A percentile compares a stretch with the other conserved stretches of the same genome.
phyloP scores from a whole-genome alignment of 2,329 filamentous ascomycete species.

The Microcyclospora tardicrescens region DNA sequence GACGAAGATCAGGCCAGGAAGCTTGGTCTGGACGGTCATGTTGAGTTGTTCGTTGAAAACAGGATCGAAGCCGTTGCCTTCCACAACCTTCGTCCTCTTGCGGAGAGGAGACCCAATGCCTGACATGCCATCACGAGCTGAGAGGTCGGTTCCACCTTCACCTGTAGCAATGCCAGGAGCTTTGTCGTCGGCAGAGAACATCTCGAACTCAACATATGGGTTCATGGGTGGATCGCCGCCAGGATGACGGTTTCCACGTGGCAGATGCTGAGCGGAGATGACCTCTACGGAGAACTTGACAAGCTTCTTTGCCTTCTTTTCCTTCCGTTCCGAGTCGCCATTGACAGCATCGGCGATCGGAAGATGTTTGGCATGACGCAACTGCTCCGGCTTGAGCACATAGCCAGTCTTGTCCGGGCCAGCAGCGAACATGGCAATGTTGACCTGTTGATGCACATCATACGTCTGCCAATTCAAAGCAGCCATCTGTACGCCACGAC shows the following conservation, averaged over 20 bases:
- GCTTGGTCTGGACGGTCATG: conserved; percentile 81
- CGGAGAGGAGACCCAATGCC: conserved; percentile 61
- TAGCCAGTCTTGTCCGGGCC: conserved; percentile 80
- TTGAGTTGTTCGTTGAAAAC: conserved; percentile 68
- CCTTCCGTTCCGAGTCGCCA: conserved; percentile 38
- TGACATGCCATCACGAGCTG: conserved; percentile 49
- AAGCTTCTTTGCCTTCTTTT: conserved; percentile 64
- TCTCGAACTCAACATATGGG: conserved; percentile 88
- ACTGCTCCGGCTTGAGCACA: conserved; percentile 78
- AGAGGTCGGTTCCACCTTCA: conserved; percentile 53
- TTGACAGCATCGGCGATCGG: conserved; percentile 40
- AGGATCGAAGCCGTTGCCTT: conserved; percentile 88
- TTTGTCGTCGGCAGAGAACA: conserved; percentile 89
- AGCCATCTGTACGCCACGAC: conserved; percentile 92
- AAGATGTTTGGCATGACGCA: conserved; percentile 53
- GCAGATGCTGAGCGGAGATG: conserved; percentile 88
- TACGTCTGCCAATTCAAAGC: conserved; percentile 98
- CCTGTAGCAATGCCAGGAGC: conserved; percentile 57
- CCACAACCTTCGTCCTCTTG: conserved; percentile 65
- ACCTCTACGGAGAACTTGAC: conserved; percentile 78
- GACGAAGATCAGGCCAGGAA: conserved; percentile 84
- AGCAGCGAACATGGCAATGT: conserved; percentile 93
- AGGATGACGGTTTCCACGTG: conserved; percentile 41
- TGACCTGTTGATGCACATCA: conserved; percentile 88
- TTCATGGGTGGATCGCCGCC: conserved; percentile 43